A percentile compares a stretch with the other conserved stretches of the same genome.
Conservation (phyloP, 2,329 filamentous ascomycete species). For the Fusarium redolens region DNA sequence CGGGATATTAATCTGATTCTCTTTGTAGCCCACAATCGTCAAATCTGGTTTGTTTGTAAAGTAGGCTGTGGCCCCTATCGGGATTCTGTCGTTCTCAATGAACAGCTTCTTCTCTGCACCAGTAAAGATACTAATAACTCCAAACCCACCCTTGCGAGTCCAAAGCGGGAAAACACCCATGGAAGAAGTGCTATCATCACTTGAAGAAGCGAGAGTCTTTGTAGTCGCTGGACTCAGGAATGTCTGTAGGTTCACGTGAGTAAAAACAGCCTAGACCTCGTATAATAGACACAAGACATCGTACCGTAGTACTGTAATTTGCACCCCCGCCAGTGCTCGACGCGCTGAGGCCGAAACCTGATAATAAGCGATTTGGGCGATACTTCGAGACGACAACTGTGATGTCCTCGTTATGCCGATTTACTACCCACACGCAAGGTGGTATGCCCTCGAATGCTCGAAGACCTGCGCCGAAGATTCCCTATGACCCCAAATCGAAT, state of each 20-base stretch:
- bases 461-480: too few species aligned
- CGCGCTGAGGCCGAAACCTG: not conserved
- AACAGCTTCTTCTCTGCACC: not conserved
- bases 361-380: not conserved
- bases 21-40: too few species aligned
- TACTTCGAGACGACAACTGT: not conserved
- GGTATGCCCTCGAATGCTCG: not conserved
- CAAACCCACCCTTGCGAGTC: not conserved
- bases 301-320: not conserved
- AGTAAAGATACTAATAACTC: not conserved
- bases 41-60: not conserved
- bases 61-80: not conserved
- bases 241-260: not conserved
- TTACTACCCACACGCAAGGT: not conserved
- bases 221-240: not conserved
- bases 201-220: too few species aligned
- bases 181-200: not conserved
- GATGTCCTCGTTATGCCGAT: not conserved
- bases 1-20: too few species aligned
- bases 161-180: not conserved
- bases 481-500: too few species aligned
- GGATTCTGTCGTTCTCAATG: not conserved
- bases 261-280: too few species aligned
- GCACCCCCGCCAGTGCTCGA: not conserved
- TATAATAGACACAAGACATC: too few species aligned